Conservation (phyloP, 352 stramenopile species). For the Pythium pyrilobum region DNA sequence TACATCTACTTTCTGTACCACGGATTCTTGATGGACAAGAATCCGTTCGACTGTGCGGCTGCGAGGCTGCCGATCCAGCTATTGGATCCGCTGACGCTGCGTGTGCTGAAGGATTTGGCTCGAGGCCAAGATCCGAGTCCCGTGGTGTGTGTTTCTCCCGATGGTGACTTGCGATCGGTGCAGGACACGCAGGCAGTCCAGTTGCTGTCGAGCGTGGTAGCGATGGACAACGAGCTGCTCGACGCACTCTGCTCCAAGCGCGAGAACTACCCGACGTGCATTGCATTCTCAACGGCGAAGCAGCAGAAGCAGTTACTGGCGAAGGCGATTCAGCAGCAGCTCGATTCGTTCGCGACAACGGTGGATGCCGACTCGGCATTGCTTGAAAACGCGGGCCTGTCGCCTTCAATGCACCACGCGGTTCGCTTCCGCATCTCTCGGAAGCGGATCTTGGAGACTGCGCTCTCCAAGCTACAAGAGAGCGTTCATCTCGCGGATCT, state of each 20-base stretch:
- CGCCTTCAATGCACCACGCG: slow-evolving; percentile 13
- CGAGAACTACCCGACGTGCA: slow-evolving; percentile 29
- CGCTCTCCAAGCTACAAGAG: not conserved
- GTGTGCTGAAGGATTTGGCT: not conserved
- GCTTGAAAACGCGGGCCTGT: not conserved
- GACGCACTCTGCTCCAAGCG: slow-evolving; percentile 19
- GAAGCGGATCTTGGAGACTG: slow-evolving; percentile 42
- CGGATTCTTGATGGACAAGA: slow-evolving; percentile 86
- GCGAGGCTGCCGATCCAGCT: slow-evolving; percentile 29
- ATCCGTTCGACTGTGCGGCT: slow-evolving; percentile 85
- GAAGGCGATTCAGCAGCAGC: slow-evolving; percentile 1
- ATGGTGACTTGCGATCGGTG: not conserved
- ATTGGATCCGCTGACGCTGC: not conserved
- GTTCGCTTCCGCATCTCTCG: slow-evolving; percentile 45
- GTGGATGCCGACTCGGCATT: slow-evolving; percentile 25
- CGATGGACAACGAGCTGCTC: slow-evolving; percentile 11
- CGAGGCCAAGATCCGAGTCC: not conserved
- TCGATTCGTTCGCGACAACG: slow-evolving; percentile 34
- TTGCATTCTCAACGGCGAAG: slow-evolving; percentile 5
- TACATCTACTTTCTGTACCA: slow-evolving; percentile 86
- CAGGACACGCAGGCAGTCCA: slow-evolving; percentile 4
- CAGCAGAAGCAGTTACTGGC: slow-evolving; percentile 2
- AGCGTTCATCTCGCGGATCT: too few species aligned
- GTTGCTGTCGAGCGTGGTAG: slow-evolving; percentile 1
- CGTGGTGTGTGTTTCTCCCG: slow-evolving; percentile 9